Conservation (phyloP, 371 early-diverging fungal species). For the Thermomucor indicae-seudaticae region DNA sequence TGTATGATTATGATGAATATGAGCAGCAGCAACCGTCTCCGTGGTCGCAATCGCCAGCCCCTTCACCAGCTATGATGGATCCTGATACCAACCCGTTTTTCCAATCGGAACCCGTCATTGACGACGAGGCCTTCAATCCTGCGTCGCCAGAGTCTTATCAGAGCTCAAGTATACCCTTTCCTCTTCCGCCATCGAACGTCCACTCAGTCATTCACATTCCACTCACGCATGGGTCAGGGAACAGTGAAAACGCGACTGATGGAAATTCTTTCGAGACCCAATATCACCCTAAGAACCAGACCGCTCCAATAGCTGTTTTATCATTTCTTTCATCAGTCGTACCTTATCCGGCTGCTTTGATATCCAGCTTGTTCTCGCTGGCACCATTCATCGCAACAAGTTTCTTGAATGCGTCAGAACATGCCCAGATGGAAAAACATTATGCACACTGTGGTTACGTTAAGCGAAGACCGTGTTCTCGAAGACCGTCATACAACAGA, state of each 20-base stretch:
- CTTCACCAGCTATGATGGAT: slow-evolving; percentile 59
- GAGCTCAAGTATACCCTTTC: slow-evolving; percentile 31
- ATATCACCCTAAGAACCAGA: slow-evolving; percentile 6
- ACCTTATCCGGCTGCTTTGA: slow-evolving; percentile 54
- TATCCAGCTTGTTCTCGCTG: slow-evolving; percentile 40
- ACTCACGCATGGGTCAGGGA: slow-evolving; percentile 35
- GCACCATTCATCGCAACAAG: slow-evolving; percentile 54
- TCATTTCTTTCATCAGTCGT: slow-evolving; percentile 58
- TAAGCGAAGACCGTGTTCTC: background rate
- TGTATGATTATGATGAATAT: slow-evolving; percentile 42
- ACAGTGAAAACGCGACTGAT: slow-evolving; percentile 16
- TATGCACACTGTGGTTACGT: background rate
- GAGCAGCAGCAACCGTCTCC: slow-evolving; percentile 50
- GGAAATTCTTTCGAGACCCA: slow-evolving; percentile 16
- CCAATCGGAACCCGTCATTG: slow-evolving; percentile 51
- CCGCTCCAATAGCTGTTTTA: slow-evolving; percentile 57
- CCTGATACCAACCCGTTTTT: slow-evolving; percentile 59
- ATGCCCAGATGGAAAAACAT: too few species aligned
- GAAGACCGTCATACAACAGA: too few species aligned
- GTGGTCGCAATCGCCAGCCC: slow-evolving; percentile 66
- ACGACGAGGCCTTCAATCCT: slow-evolving; percentile 62
- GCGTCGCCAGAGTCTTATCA: slow-evolving; percentile 34
- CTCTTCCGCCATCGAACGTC: slow-evolving; percentile 40
- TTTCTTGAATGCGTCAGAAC: slow-evolving; percentile 32
- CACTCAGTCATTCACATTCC: slow-evolving; percentile 61